Base-by-base conservation (phyloP, 805 yeast species). In the Spathaspora hagerdaliae region DNA sequence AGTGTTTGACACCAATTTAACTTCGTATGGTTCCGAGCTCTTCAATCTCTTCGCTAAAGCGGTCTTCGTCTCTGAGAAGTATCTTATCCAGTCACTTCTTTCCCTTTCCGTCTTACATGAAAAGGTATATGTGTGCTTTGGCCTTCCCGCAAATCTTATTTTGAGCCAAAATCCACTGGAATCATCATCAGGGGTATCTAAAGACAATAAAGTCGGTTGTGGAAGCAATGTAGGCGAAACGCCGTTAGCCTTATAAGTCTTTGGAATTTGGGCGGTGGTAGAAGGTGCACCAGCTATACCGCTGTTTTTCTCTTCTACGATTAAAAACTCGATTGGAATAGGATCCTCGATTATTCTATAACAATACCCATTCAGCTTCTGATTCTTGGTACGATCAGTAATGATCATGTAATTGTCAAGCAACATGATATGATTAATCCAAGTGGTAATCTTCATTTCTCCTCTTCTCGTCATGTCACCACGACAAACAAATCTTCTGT, bases 371-470 rank as follows among this genome's bases (percentile, higher is more conserved):
- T 52, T 51, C 26, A 31, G 36, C 38, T 53, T 57, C 31, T 68
- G 75, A 38, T 73, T 76, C 7, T 69, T 68, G 2, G 76, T 61
- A 39, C 72, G 73, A 36, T 87, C 83, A 1, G 87, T 82, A 1
- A 88, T 74, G 31, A 88, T 57, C 38, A 88, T 63, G 53, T 74
- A 86, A 55, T 88, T 86, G 57, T 88, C 96, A 43, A 88, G 63
- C 27, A 88, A 63, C 14, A 87, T 78, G 24, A 85, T 54, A 51
- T 78, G 75, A 39, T 64, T 65, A 0, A 74, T 67, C 7, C 70
- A 65, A 35, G 85, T 73, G 35, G 82, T 83, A 29, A 82, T 67
- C 69, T 82, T 78, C 54, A 81, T 66, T 41, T 85, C 94, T 11
- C 87, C 81, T 47, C 83, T 80, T 45, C 84, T 72, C 2, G 68